These are phyloP conservation scores for Fusarium avenaceum DNA, from an alignment of 2,329 filamentous ascomycete species.

Conservation along the genomic window DNA sequence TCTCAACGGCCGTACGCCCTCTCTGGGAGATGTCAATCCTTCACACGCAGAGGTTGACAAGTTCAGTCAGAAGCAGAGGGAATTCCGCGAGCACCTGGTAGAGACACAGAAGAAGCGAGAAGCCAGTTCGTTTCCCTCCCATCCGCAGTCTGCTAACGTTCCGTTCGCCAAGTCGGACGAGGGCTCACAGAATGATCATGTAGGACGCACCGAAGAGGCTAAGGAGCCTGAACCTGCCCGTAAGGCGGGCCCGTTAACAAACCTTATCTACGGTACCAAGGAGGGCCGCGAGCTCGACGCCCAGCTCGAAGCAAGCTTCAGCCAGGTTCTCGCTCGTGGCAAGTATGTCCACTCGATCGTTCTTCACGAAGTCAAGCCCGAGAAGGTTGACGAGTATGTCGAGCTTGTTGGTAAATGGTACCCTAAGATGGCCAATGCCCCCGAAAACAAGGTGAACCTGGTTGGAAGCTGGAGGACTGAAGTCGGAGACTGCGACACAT, in stretches of 20 bases:
- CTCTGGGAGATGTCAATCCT: constrained; percentile 84
- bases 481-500: constrained; percentile 96
- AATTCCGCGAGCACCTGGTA: constrained; percentile 86
- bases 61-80: constrained; percentile 87
- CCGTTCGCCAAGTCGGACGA: constrained; percentile 58
- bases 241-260: constrained; percentile 81
- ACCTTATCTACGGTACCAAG: constrained; percentile 95
- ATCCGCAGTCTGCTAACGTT: constrained; percentile 59
- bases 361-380: constrained; percentile 94
- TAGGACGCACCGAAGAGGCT: constrained; percentile 65
- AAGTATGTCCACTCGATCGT: constrained; percentile 99
- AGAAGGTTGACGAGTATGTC: constrained; percentile 95
- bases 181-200: constrained; percentile 54
- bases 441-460: constrained; percentile 93
- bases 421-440: constrained; percentile 84
- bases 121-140: constrained; percentile 77
- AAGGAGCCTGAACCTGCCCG: constrained; percentile 70
- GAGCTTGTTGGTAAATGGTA: constrained; percentile 93
- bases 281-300: constrained; percentile 94
- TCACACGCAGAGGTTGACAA: constrained; percentile 74
- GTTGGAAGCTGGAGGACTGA: constrained; percentile 99
- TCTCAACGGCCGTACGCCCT: constrained; percentile 69
- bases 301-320: constrained; percentile 96
- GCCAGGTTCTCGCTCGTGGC: constrained; percentile 91
- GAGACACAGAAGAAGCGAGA: constrained; percentile 84